A percentile compares a stretch with the other conserved stretches of the same genome.
Evolutionary conservation across 2,329 filamentous ascomycete species (phyloP).

Genomic region (Clonostachys chloroleuca): DNA sequence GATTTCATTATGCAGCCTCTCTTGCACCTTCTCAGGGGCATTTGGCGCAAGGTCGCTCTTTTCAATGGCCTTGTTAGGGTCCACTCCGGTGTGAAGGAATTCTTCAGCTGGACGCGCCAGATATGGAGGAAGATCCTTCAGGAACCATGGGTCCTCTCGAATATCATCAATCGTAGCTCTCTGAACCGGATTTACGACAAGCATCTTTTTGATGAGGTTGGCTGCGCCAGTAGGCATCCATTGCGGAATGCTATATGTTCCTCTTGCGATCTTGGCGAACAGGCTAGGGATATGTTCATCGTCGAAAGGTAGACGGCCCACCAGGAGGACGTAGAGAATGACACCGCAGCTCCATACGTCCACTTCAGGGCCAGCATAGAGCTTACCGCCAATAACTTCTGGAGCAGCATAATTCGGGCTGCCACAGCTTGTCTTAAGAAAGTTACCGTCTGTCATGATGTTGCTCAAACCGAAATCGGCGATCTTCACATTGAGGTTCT

Average conservation of each 20-base stretch:
- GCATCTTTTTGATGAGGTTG: constrained; percentile 83
- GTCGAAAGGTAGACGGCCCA: constrained; percentile 87
- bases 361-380: constrained; percentile 95
- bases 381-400: constrained; percentile 95
- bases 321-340: constrained; percentile 79
- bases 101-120: constrained; percentile 85
- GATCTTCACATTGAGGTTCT: constrained; percentile 97
- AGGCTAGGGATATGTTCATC: constrained; percentile 97
- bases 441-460: constrained; percentile 99
- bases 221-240: constrained; percentile 86
- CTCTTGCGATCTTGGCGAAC: constrained; percentile 96
- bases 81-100: constrained; percentile 89
- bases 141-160: constrained; percentile 89
- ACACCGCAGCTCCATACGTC: constrained; percentile 98
- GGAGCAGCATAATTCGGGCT: constrained; percentile 98
- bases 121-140: constrained; percentile 80
- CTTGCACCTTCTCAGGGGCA: constrained; percentile 73
- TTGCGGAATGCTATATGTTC: constrained; percentile 85
- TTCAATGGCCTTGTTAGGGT: constrained; percentile 87
- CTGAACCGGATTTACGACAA: constrained; percentile 92
- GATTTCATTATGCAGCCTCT: constrained; percentile 87
- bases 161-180: constrained; percentile 94
- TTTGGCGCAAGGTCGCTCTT: constrained; percentile 76
- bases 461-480: constrained; percentile 98
- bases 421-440: constrained; percentile 96